Base-by-base conservation (phyloP, 192 early-diverging fungal species). In the Linnemannia elongata region DNA sequence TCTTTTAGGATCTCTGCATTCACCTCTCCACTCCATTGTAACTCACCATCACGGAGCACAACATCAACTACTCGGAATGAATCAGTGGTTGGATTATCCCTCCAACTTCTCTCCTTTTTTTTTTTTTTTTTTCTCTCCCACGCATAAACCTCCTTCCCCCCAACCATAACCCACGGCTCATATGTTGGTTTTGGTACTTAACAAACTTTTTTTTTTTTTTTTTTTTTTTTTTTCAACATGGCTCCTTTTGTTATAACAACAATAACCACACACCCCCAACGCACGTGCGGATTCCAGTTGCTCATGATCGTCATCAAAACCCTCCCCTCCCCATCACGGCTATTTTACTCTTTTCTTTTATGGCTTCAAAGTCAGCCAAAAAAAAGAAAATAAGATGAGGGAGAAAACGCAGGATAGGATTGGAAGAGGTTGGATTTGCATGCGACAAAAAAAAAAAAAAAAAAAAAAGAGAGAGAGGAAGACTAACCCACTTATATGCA, bases 311-410 rank as follows among this genome's bases (percentile, higher is more conserved):
- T 12, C 55, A 55, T 24, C 52, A 55, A 27, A 8, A n/a, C n/a
- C n/a, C n/a, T n/a, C n/a, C n/a, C n/a, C n/a, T n/a, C n/a, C n/a
- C 8, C 33, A 66, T 9, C 6, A 1, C 55, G 8, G 55, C n/a
- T 60, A 60, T 27, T 60, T 27, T 27, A 6, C 6, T 55, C 22
- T 24, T 55, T 6, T 55, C 7, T 8, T 55, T n/a, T n/a, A n/a
- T n/a, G n/a, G 52, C 60, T 66, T 66, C 30, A 66, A 66, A 66
- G 60, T 66, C 60, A 66, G 60, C n/a, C n/a, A n/a, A n/a, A 60
- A n/a, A 10, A 7, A 27, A 60, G n/a, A 52, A 52, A 17, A 17
- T 5, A 44, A 44, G 12, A 44, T 10, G 1, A 44, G 44, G 44
- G 44, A 44, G 22, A 24, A 24, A 24, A 18, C 17, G 18, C 22